Evolutionary conservation across 179 eudicot species (phyloP).

Genomic region (Nepenthes alata): DNA sequence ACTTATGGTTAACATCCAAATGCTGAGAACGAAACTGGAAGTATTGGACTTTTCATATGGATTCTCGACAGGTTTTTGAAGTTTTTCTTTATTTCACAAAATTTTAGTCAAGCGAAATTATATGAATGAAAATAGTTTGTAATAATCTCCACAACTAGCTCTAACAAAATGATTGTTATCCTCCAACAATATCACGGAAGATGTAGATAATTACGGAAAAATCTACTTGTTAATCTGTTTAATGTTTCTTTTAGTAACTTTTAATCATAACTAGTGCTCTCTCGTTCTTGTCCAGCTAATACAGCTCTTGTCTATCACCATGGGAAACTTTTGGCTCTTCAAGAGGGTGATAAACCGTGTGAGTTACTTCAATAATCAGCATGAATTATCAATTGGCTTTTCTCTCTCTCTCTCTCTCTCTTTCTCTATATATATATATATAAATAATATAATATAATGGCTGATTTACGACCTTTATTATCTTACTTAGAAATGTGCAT

Average conservation of each 20-base stretch:
- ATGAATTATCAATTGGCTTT: too few species aligned
- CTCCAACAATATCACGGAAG: too few species aligned
- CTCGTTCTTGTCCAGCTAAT: constrained; percentile 42
- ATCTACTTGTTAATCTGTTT: not conserved
- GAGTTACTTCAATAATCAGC: constrained; percentile 9
- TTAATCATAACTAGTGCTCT: not conserved
- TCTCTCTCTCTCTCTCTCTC: too few species aligned
- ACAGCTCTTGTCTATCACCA: constrained; percentile 87
- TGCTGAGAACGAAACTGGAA: constrained; percentile 66
- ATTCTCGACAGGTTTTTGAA: constrained; percentile 50
- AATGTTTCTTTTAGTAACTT: not conserved
- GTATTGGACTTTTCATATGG: constrained; percentile 74
- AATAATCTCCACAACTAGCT: not conserved
- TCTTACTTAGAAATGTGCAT: too few species aligned
- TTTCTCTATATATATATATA: too few species aligned
- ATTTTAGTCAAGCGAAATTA: not conserved
- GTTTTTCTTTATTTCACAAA: not conserved
- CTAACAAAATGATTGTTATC: not conserved
- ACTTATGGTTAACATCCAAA: constrained; percentile 50
- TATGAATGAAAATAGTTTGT: not conserved
- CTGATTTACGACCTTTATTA: too few species aligned
- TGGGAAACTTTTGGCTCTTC: constrained; percentile 79
- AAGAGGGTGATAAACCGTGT: constrained; percentile 94
- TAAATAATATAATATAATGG: too few species aligned
- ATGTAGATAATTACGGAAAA: not conserved